Evolutionary conservation across 495 filamentous ascomycete species (phyloP).

Genomic region (Hypoxylon lienhwacheense): DNA sequence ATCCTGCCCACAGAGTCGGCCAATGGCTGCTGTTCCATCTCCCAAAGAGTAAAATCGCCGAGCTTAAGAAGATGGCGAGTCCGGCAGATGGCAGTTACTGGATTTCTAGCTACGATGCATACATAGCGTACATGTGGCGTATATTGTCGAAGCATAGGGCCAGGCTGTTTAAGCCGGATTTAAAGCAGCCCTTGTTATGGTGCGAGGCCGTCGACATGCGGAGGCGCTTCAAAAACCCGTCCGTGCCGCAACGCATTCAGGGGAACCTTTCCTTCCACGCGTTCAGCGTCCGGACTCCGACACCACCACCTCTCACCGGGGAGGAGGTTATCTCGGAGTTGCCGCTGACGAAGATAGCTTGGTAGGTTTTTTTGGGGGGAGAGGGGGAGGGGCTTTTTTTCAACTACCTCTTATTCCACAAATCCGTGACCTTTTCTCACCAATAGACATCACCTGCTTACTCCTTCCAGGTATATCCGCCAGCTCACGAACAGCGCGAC

Average conservation of each 20-base stretch:
- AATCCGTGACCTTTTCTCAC: too few species aligned
- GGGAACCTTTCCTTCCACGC: slow-evolving; percentile 40
- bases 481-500: slow-evolving; percentile 41
- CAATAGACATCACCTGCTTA: too few species aligned
- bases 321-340: slow-evolving; percentile 39
- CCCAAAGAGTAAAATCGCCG: slow-evolving; percentile 44
- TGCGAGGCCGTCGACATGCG: slow-evolving; percentile 46
- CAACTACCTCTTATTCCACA: too few species aligned
- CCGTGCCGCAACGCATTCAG: slow-evolving; percentile 35
- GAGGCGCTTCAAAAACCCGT: slow-evolving; percentile 36
- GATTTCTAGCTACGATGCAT: slow-evolving; percentile 49
- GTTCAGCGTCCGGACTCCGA: slow-evolving; percentile 17
- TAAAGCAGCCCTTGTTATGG: slow-evolving; percentile 29
- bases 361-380: slow-evolving; percentile 4
- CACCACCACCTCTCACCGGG: slow-evolving; percentile 17
- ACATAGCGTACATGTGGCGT: slow-evolving; percentile 44
- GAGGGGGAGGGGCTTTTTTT: too few species aligned
- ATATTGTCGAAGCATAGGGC: slow-evolving; percentile 37
- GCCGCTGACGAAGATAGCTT: slow-evolving; percentile 39
- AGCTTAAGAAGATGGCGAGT: slow-evolving; percentile 40
- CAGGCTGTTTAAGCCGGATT: slow-evolving; percentile 35
- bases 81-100: slow-evolving; percentile 33
- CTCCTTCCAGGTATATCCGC: slow-evolving; percentile 36
- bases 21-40: slow-evolving; percentile 44
- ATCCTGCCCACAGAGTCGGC: slow-evolving; percentile 35